These are phyloP conservation scores for Fusarium dlaminii DNA, from an alignment of 2,329 filamentous ascomycete genomes.

Conservation along the genomic window DNA sequence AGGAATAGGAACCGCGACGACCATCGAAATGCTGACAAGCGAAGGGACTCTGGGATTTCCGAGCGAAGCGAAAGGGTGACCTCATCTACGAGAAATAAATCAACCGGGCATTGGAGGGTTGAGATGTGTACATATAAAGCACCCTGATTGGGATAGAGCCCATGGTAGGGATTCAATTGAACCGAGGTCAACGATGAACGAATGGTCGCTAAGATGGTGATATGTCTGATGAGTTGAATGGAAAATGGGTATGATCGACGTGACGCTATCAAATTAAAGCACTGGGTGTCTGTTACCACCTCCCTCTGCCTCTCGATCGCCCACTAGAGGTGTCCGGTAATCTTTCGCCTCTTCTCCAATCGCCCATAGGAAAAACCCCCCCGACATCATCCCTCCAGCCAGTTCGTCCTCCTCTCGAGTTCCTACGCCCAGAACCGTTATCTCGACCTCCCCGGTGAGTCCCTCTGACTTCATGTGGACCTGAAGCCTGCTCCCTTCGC, in stretches of 20 bases:
- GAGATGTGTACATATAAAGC: conserved; percentile 55
- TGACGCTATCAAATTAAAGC: conserved; percentile 16
- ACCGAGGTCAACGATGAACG: conserved; percentile 18
- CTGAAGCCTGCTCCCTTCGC: conserved; percentile 38
- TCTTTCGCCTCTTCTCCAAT: conserved; percentile 74
- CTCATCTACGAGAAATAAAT: conserved; percentile 79
- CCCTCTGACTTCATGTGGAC: conserved; percentile 37
- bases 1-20: neutral
- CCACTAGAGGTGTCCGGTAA: conserved; percentile 62
- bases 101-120: conserved; percentile 6
- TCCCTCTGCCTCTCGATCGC: conserved; percentile 42
- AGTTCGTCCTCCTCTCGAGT: conserved; percentile 49
- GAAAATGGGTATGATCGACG: conserved; percentile 43
- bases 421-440: conserved; percentile 47
- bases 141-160: conserved; percentile 43
- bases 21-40: conserved; percentile 34
- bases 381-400: conserved; percentile 53
- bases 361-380: conserved; percentile 59
- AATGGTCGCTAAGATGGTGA: conserved; percentile 10
- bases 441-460: conserved; percentile 41
- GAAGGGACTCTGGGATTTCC: conserved; percentile 86
- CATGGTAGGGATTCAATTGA: conserved; percentile 32
- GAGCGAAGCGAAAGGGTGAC: conserved; percentile 90
- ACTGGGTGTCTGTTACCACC: conserved; percentile 40
- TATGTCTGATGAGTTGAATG: neutral